These are phyloP conservation scores for Stropharia rugosoannulata DNA, from an alignment of 768 basidiomycete genomes.

Conservation along the genomic window DNA sequence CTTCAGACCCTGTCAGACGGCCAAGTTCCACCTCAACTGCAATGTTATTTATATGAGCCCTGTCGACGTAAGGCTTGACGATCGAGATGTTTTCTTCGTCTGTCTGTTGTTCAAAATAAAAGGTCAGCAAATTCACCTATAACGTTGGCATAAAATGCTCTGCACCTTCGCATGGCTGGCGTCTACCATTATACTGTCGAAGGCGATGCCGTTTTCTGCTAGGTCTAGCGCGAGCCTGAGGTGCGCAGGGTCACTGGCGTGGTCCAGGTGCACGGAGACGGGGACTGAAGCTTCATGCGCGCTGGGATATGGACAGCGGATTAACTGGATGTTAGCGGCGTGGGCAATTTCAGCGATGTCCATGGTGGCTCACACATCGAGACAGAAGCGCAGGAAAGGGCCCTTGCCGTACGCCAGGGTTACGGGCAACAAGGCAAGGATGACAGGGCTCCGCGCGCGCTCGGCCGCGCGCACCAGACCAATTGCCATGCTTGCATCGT, in stretches of 20 bases:
- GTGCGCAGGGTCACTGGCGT: conserved; percentile 45
- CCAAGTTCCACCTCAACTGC: conserved; percentile 50
- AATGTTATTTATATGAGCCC: conserved; percentile 36
- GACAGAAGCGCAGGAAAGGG: conserved; percentile 43
- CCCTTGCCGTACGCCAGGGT: conserved; percentile 45
- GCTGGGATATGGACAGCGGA: conserved; percentile 17
- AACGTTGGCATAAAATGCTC: not conserved
- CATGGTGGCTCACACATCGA: conserved; percentile 30
- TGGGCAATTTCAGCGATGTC: too few species aligned
- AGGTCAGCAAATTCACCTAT: too few species aligned
- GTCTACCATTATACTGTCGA: conserved; percentile 52
- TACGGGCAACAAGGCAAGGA: conserved; percentile 44
- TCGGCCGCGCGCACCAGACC: conserved; percentile 46
- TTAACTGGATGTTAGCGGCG: too few species aligned
- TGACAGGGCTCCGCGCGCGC: conserved; percentile 41
- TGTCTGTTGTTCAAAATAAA: conserved; percentile 26
- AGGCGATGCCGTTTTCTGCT: conserved; percentile 43
- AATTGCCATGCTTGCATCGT: conserved; percentile 44
- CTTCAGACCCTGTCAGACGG: conserved; percentile 46
- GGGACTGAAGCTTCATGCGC: conserved; percentile 45
- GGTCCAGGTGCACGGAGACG: conserved; percentile 47
- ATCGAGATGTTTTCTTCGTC: conserved; percentile 47
- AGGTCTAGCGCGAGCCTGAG: conserved; percentile 43
- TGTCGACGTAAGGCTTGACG: conserved; percentile 44
- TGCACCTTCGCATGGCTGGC: conserved; percentile 45